These are phyloP conservation scores for Scedosporium boydii DNA, from an alignment of 2,329 filamentous ascomycete species.

Conservation along the genomic window DNA sequence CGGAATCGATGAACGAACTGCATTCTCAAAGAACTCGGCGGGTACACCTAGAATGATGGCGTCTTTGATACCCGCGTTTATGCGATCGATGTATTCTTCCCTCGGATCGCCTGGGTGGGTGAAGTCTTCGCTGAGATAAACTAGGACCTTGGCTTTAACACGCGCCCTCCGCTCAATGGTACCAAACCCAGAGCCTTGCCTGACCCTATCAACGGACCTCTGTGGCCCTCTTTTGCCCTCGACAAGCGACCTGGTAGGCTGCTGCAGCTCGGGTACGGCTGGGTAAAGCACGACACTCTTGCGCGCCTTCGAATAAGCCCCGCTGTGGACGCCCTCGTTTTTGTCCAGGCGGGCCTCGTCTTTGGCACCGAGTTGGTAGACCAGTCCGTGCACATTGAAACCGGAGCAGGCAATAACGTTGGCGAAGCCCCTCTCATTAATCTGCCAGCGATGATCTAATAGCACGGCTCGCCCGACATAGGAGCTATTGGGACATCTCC, in stretches of 20 bases:
- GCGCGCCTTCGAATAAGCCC: constrained; percentile 26
- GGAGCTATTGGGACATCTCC: constrained; percentile 29
- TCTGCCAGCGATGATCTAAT: constrained; percentile 31
- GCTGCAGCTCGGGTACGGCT: constrained; percentile 22
- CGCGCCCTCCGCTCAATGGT: constrained; percentile 3
- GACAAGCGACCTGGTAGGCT: constrained; percentile 26
- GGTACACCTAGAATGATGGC: constrained; percentile 24
- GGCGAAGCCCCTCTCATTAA: constrained; percentile 37
- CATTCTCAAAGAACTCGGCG: constrained; percentile 25
- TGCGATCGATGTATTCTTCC: constrained; percentile 29
- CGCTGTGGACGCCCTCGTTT: constrained; percentile 29
- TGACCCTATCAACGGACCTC: neutral
- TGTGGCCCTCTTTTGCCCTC: constrained; percentile 25
- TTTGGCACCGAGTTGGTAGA: constrained; percentile 26
- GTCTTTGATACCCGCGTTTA: constrained; percentile 27
- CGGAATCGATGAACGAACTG: constrained; percentile 26
- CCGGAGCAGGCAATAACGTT: constrained; percentile 27
- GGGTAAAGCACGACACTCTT: constrained; percentile 22
- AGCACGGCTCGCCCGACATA: constrained; percentile 29
- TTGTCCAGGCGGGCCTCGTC: constrained; percentile 30
- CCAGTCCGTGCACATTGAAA: constrained; percentile 28
- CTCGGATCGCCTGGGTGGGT: constrained; percentile 23
- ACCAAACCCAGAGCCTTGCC: neutral
- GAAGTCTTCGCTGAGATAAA: constrained; percentile 27
- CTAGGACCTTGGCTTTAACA: constrained; percentile 23